Evolutionary conservation across 2,329 filamentous ascomycete genomes (phyloP), one percentile per base, ranked within the genome.

Genomic region (Colletotrichum sp.): DNA sequence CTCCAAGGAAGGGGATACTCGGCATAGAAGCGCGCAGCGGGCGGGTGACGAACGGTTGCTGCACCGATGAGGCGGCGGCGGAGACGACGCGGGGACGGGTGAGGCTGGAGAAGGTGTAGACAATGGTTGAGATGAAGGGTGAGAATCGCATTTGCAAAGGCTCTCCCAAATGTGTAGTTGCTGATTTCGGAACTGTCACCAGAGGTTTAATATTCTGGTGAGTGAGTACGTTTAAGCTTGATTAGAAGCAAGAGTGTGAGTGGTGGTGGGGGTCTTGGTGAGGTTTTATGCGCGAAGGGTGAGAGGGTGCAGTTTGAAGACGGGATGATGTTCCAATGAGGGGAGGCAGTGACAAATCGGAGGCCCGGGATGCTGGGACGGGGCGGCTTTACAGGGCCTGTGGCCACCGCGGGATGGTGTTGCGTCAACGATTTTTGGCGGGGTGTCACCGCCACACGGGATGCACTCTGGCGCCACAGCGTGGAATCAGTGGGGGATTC

Each of bases 1-100:
- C 92, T 79, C 94, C 89, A 48, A 98, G 81, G 79, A 98, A 95
- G 2, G 96, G 94, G 81, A 98, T 93, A 3, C 90, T 90, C 69
- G 95, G 93, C 92, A 96, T 95, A 80, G 94, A 93, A 82, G 86
- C 87, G 74, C 82, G 84, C 68, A 83, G 79, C 22, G 76, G 78
- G 83, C 55, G 72, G 12, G 62, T 44, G 39, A 28, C 68, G 69
- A 78, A 77, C 68, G 78, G 81, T 76, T 79, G 82, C 30, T 80
- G 78, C 52, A 78, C 67, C 55, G 22, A 18, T 60, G 65, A 39
- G 26, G 39, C 24, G n/a, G 77, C 79, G 75, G 82, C 72, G 82
- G 80, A 76, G 6, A 22, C n/a, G 44, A 83, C 79, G 79, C 82
- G 82, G 70, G 81, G 80, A 71, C 85, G 85, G 63, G 85, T 85